These are phyloP conservation scores for Trichosporon sp. DNA, from an alignment of 1,284 basidiomycete species.

Conservation along the genomic window DNA sequence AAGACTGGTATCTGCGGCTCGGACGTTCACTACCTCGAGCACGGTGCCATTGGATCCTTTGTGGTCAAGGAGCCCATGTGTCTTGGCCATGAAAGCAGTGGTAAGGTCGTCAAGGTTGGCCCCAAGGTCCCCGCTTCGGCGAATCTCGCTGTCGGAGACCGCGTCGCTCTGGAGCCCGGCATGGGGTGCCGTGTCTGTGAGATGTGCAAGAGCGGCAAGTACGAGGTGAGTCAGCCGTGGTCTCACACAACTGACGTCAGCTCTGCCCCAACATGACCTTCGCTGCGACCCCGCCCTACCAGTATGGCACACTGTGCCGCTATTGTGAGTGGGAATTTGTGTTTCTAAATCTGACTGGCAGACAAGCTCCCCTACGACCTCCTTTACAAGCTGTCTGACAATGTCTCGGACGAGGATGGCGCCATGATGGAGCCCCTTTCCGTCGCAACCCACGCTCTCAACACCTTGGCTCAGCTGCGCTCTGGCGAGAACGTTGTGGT, in stretches of 20 bases:
- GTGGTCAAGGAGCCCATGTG: constrained; percentile 56
- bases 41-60: constrained; percentile 53
- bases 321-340: constrained; percentile 40
- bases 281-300: constrained; percentile 53
- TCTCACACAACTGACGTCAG: too few species aligned
- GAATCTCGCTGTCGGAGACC: constrained; percentile 54
- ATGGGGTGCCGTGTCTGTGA: constrained; percentile 57
- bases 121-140: constrained; percentile 38
- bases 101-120: constrained; percentile 49
- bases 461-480: constrained; percentile 72
- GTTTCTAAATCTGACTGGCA: constrained; percentile 4
- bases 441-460: constrained; percentile 86
- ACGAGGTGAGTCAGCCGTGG: constrained; percentile 74
- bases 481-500: constrained; percentile 74
- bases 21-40: constrained; percentile 64
- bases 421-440: constrained; percentile 86
- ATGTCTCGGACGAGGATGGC: constrained; percentile 58
- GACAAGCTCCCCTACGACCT: constrained; percentile 52
- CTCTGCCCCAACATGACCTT: constrained; percentile 49
- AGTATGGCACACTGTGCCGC: constrained; percentile 53
- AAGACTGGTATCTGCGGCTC: constrained; percentile 94
- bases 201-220: constrained; percentile 66
- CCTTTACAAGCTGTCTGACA: constrained; percentile 54
- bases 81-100: constrained; percentile 52
- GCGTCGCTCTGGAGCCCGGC: constrained; percentile 63